Conservation (phyloP, 441 rosid genomes). For the Eutrema salsugineum region DNA sequence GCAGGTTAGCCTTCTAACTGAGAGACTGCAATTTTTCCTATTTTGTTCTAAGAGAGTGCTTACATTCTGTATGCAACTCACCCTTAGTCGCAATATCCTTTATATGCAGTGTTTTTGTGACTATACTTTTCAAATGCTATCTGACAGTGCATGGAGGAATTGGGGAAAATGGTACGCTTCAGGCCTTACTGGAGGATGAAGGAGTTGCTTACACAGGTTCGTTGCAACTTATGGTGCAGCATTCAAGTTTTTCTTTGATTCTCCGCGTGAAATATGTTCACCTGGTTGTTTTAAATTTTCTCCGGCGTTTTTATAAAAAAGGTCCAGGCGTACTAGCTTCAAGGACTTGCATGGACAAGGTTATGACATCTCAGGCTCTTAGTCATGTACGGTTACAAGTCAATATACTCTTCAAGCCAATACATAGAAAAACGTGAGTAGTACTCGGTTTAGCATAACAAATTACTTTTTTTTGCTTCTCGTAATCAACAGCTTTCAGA, state of each 20-base stretch:
- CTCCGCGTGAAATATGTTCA: background rate
- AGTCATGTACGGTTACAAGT: slow-evolving; percentile 53
- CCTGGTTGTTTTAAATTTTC: background rate
- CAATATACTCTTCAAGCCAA: background rate
- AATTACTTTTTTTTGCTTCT: slow-evolving; percentile 7
- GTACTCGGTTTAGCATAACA: background rate
- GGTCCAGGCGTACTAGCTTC: slow-evolving; percentile 92
- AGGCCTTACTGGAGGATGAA: slow-evolving; percentile 70
- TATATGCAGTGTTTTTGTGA: background rate
- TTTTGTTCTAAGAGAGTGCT: background rate
- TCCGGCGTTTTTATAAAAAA: slow-evolving; percentile 30
- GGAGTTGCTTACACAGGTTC: slow-evolving; percentile 78
- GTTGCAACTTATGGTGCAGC: slow-evolving; percentile 5
- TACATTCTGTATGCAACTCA: slow-evolving; percentile 16
- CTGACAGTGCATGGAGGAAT: slow-evolving; percentile 91
- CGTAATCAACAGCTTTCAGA: slow-evolving; percentile 58
- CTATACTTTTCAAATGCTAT: slow-evolving; percentile 22
- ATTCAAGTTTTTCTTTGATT: background rate
- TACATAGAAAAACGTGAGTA: background rate
- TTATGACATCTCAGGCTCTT: slow-evolving; percentile 81
- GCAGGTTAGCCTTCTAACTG: slow-evolving; percentile 54
- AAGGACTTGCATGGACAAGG: slow-evolving; percentile 90
- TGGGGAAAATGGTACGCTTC: slow-evolving; percentile 97
- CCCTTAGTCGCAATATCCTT: background rate
- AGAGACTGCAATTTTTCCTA: background rate